Base-by-base conservation (phyloP, 805 yeast genomes). In the Candida ficus region DNA sequence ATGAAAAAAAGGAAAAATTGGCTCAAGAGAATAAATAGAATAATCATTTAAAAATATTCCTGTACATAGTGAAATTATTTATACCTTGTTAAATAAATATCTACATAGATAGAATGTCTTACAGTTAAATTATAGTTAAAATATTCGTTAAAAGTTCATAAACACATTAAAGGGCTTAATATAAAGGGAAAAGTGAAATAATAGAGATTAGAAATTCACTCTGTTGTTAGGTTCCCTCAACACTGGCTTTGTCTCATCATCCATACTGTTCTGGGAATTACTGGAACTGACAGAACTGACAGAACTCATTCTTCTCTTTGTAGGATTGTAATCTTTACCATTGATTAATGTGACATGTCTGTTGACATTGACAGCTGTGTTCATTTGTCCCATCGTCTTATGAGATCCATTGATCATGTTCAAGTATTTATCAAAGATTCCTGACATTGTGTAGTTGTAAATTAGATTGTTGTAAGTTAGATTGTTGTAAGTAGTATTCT, bases 1-100 rank as follows among this genome's bases (percentile, higher is more conserved):
- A 71, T 40, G 78, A 77, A 49, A 86, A 84, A 56, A 38, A 27
- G 13, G 38, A 35, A 9, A n/a, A n/a, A 16, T 23, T 33, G 6
- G 20, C 20, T 18, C 20, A 29, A 17, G 21, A 29, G 18, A 13
- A 18, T 13, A 29, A 29, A 29, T 29, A 29, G 14, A n/a, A n/a
- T n/a, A n/a, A n/a, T n/a, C n/a, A n/a, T n/a, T 21, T 21, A 7
- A 21, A 21, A 7, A 7, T 21, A 21, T 13, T 26, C 16, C 12
- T 26, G 29, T 26, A 26, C n/a, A 26, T 26, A 26, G 29, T 7
- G n/a, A 26, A 12, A 13, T 12, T 4, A 26, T 7, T 26, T 12
- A n/a, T 26, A 13, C 16, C n/a, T 14, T n/a, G 17, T 16, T 28
- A 5, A 16, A n/a, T n/a, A 28, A n/a, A 33, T 13, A 19, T 11